Percentiles rank a stretch among this genome's conserved stretches.
Evolutionary conservation across 2,329 filamentous ascomycete genomes (phyloP).

Genomic region (Alternaria infectoria): DNA sequence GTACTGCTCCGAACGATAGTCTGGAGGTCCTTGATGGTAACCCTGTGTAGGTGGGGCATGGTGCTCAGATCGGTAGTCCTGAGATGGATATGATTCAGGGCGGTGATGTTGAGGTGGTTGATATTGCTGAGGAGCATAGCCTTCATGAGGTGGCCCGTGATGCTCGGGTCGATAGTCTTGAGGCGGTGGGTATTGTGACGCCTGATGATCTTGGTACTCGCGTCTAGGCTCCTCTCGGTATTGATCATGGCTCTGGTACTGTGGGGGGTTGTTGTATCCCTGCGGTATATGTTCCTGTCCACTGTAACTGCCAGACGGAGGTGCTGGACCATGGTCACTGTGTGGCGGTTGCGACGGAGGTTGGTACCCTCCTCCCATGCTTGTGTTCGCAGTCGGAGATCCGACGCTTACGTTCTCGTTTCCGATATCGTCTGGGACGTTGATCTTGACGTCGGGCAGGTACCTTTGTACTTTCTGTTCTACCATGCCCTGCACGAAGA

Average conservation of each 20-base stretch:
- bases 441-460: slow-evolving; percentile 38
- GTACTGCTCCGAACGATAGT: slow-evolving; percentile 1
- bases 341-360: slow-evolving; percentile 12
- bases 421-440: slow-evolving; percentile 38
- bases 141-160: slow-evolving; percentile 5
- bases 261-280: slow-evolving; percentile 9
- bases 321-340: slow-evolving; percentile 4
- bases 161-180: slow-evolving; percentile 7
- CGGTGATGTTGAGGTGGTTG: slow-evolving; percentile 2
- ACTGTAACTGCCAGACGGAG: slow-evolving; percentile 1
- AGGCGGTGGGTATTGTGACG: background rate
- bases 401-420: slow-evolving; percentile 40
- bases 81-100: background rate
- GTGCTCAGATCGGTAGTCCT: slow-evolving; percentile 5
- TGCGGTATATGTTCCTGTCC: slow-evolving; percentile 6
- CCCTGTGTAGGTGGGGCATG: slow-evolving; percentile 4
- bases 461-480: slow-evolving; percentile 40
- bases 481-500: slow-evolving; percentile 39
- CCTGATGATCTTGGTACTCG: slow-evolving; percentile 7
- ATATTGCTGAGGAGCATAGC: slow-evolving; percentile 3
- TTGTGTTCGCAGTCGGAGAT: slow-evolving; percentile 16
- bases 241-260: slow-evolving; percentile 13
- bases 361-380: slow-evolving; percentile 17
- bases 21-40: slow-evolving; percentile 3
- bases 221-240: slow-evolving; percentile 7